Percentiles rank a stretch among this genome's conserved stretches.
Evolutionary conservation across 306 rosid genomes (phyloP).

Genomic region (Geum urbanum): DNA sequence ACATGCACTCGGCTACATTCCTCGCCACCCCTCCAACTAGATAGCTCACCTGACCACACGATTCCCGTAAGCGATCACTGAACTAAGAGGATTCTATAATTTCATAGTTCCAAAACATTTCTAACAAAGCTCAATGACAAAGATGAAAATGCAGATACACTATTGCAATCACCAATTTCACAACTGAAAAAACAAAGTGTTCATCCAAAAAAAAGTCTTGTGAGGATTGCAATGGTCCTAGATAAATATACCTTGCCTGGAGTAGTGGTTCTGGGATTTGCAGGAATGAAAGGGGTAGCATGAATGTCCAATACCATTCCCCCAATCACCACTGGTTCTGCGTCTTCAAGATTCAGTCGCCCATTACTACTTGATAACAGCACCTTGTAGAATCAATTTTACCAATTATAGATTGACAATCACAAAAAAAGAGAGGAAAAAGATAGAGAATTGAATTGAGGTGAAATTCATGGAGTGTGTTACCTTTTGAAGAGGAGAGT

Average conservation of each 20-base stretch:
- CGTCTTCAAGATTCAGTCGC: conserved; percentile 27
- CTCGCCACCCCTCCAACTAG: conserved; percentile 87
- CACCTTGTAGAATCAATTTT: conserved; percentile 12
- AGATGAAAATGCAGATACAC: not conserved
- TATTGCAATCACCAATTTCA: not conserved
- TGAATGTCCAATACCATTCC: conserved; percentile 92
- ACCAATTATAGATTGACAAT: not conserved
- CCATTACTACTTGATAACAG: conserved; percentile 32
- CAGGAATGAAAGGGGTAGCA: conserved; percentile 33
- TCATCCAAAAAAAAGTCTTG: not conserved
- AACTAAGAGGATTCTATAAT: not conserved
- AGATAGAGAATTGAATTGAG: not conserved
- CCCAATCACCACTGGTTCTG: conserved; percentile 67
- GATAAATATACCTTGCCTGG: conserved; percentile 69
- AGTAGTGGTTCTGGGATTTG: conserved; percentile 43
- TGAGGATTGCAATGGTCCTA: not conserved
- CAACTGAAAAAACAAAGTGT: not conserved
- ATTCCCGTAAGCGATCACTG: conserved; percentile 15
- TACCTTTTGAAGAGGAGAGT: conserved; percentile 31
- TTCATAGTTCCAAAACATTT: not conserved
- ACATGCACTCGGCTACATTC: conserved; percentile 89
- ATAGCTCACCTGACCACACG: conserved; percentile 56
- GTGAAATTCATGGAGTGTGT: not conserved
- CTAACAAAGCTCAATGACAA: not conserved
- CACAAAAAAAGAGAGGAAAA: not conserved